phyloP scores from a whole-genome alignment of 2,329 filamentous ascomycete genomes.

The Epichloe coenophiala region DNA sequence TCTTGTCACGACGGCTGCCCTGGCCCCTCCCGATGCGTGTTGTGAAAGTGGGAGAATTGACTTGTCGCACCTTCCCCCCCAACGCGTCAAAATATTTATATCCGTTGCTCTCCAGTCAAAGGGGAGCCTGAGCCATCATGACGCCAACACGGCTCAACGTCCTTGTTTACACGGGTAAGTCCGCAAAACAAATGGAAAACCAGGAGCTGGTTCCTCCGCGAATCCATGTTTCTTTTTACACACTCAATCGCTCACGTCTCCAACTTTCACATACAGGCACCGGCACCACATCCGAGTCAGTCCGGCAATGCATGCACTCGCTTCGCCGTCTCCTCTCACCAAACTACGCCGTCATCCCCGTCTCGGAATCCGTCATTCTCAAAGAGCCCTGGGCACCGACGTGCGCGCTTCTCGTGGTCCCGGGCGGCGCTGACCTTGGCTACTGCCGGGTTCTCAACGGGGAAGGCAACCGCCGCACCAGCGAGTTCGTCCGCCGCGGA shows the following conservation, averaged over 20 bases:
- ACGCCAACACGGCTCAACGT: constrained; percentile 67
- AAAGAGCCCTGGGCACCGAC: constrained; percentile 84
- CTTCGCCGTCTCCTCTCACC: constrained; percentile 75
- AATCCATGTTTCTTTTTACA: neutral
- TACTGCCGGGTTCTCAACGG: constrained; percentile 86
- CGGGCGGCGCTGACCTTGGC: constrained; percentile 84
- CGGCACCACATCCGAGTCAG: constrained; percentile 76
- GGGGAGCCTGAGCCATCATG: constrained; percentile 30
- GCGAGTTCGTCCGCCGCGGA: constrained; percentile 72
- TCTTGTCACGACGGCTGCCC: neutral
- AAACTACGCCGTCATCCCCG: constrained; percentile 83
- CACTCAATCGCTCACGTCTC: constrained; percentile 4
- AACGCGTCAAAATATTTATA: no score
- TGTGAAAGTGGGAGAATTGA: constrained; percentile 2
- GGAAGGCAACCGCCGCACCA: constrained; percentile 70
- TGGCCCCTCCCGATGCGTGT: neutral
- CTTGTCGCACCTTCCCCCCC: no score
- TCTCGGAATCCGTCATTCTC: constrained; percentile 64
- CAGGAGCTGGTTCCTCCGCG: neutral
- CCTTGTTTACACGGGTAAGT: constrained; percentile 74
- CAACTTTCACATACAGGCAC: constrained; percentile 42
- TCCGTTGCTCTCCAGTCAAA: no score
- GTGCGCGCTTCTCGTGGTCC: constrained; percentile 81
- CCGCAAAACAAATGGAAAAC: neutral
- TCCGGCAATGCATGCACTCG: constrained; percentile 78